Conservation (phyloP, 2,329 filamentous ascomycete genomes). For the Fusarium tuaranense region DNA sequence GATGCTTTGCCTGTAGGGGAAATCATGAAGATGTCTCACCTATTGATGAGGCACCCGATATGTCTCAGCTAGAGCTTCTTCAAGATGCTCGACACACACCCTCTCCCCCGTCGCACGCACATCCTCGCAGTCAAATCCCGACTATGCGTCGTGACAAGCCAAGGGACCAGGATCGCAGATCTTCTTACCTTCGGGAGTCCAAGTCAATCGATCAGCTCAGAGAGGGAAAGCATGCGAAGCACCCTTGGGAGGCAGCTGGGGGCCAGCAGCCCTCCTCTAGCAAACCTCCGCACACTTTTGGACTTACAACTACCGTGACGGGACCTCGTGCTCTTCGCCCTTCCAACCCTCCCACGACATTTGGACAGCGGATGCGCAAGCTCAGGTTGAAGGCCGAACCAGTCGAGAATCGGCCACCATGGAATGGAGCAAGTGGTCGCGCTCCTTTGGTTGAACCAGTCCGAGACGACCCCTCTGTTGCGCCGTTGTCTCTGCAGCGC, state of each 20-base stretch:
- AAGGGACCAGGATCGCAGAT: constrained; percentile 56
- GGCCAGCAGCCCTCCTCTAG: constrained; percentile 7
- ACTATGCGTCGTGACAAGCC: constrained; percentile 64
- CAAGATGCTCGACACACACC: constrained; percentile 29
- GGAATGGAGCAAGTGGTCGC: constrained; percentile 80
- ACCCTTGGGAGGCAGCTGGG: constrained; percentile 37
- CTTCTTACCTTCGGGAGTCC: constrained; percentile 52
- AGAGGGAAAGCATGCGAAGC: constrained; percentile 18
- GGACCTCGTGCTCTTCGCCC: constrained; percentile 34
- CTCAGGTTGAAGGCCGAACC: constrained; percentile 52
- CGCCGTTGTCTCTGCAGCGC: constrained; percentile 67
- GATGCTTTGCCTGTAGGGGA: constrained; percentile 42
- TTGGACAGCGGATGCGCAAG: constrained; percentile 51
- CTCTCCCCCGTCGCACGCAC: constrained; percentile 24
- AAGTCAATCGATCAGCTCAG: constrained; percentile 44
- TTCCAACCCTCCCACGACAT: constrained; percentile 44
- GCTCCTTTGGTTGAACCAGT: constrained; percentile 73
- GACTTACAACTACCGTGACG: constrained; percentile 44
- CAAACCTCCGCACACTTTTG: constrained; percentile 27
- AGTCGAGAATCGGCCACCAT: constrained; percentile 66
- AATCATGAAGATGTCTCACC: constrained; percentile 61
- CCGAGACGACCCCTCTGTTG: constrained; percentile 67
- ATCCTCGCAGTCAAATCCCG: constrained; percentile 59
- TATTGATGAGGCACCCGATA: constrained; percentile 59
- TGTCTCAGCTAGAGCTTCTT: constrained; percentile 47